Conservation (phyloP, 2,329 filamentous ascomycete species). For the Chaetomium olivaceum region DNA sequence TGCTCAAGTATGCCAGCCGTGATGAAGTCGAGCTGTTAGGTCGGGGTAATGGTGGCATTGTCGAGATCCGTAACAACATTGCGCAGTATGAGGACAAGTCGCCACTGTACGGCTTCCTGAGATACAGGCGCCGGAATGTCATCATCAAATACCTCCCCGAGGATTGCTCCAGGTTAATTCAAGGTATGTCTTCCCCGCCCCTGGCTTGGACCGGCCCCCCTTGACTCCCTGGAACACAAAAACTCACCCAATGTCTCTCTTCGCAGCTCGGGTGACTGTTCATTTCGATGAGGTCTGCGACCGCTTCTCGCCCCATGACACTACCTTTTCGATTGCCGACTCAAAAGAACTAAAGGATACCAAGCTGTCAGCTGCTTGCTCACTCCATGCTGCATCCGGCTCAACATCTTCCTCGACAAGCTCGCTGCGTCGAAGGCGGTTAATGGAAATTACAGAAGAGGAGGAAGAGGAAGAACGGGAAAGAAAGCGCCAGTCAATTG, state of each 20-base stretch:
- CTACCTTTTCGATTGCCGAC: constrained; percentile 72
- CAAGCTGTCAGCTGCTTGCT: constrained; percentile 83
- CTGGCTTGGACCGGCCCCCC: neutral
- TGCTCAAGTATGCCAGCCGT: constrained; percentile 85
- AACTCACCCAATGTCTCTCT: constrained; percentile 32
- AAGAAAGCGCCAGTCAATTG: constrained; percentile 58
- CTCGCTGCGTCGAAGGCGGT: constrained; percentile 71
- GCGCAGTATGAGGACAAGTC: constrained; percentile 78
- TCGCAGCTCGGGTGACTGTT: constrained; percentile 75
- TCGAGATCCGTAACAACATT: constrained; percentile 78
- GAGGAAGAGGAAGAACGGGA: constrained; percentile 68
- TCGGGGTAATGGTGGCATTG: constrained; percentile 77
- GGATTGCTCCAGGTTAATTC: constrained; percentile 82
- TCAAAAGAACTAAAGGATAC: constrained; percentile 83
- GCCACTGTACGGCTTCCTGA: constrained; percentile 87
- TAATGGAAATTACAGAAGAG: constrained; percentile 92
- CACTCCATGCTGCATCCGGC: constrained; percentile 81
- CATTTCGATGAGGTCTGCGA: constrained; percentile 69
- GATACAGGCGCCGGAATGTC: constrained; percentile 86
- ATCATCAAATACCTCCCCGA: constrained; percentile 91
- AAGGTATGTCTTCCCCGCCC: constrained; percentile 63
- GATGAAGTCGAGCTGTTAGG: constrained; percentile 82
- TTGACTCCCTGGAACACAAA: constrained; percentile 30
- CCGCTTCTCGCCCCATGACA: constrained; percentile 81
- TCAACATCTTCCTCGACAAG: constrained; percentile 84